phyloP scores from a whole-genome alignment of 305 asterid species.

The Solanum hybrid region DNA sequence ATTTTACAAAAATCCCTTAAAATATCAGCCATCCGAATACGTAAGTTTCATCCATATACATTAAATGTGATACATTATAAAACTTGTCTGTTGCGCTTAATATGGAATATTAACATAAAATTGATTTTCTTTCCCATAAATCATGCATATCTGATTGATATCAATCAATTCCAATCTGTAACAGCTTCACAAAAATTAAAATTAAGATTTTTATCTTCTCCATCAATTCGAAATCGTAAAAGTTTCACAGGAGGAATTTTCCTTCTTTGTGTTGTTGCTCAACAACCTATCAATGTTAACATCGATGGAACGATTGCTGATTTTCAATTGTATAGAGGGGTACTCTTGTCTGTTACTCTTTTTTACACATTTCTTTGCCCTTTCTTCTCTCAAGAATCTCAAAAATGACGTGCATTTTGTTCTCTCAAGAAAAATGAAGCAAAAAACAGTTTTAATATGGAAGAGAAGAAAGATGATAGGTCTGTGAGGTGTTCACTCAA shows the following conservation, averaged over 20 bases:
- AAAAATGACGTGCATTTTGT: neutral
- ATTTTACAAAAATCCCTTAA: neutral
- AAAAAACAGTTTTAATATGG: neutral
- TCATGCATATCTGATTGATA: neutral
- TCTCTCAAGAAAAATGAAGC: neutral
- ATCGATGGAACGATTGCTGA: neutral
- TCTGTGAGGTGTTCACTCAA: constrained; percentile 22
- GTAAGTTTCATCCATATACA: neutral
- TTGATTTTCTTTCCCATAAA: neutral
- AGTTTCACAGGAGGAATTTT: neutral
- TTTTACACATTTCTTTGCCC: neutral
- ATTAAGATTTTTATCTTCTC: neutral
- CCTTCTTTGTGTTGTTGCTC: neutral
- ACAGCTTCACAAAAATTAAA: neutral
- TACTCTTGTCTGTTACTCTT: neutral
- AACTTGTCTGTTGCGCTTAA: neutral
- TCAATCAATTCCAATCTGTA: too few relatives aligned
- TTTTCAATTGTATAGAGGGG: neutral
- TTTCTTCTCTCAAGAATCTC: neutral
- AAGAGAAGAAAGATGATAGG: neutral
- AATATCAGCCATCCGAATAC: neutral
- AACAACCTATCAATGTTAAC: neutral
- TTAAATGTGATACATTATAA: too few relatives aligned
- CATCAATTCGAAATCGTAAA: neutral
- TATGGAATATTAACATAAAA: neutral